phyloP scores from a whole-genome alignment of 495 filamentous ascomycete genomes.

The Symbiotaphrina buchneri region DNA sequence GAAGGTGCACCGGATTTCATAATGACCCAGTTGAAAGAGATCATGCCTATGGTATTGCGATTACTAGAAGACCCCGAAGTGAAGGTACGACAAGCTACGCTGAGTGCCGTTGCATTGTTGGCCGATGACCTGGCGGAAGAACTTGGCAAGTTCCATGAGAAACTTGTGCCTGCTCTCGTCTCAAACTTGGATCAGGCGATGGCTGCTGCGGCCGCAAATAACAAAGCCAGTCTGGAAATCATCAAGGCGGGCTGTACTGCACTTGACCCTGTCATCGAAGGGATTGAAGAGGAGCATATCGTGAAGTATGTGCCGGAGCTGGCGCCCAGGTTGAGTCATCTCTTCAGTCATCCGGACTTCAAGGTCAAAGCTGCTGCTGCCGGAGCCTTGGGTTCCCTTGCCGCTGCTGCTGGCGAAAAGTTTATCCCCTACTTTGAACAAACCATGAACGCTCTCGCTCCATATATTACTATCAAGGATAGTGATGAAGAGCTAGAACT shows the following conservation, averaged over 20 bases:
- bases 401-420: constrained; percentile 52
- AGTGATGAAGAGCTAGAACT: constrained; percentile 77
- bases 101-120: constrained; percentile 68
- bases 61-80: constrained; percentile 64
- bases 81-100: constrained; percentile 64
- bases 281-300: constrained; percentile 66
- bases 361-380: constrained; percentile 79
- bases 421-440: constrained; percentile 81
- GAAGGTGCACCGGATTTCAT: constrained; percentile 96
- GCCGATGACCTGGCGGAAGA: constrained; percentile 87
- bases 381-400: constrained; percentile 75
- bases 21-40: constrained; percentile 62
- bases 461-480: constrained; percentile 70
- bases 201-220: constrained; percentile 15
- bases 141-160: constrained; percentile 58
- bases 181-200: constrained; percentile 70
- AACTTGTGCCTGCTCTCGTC: constrained; percentile 61
- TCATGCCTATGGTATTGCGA: constrained; percentile 69
- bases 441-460: constrained; percentile 66
- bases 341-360: constrained; percentile 63
- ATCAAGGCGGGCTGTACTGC: constrained; percentile 78
- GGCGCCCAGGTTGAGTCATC: constrained; percentile 56
- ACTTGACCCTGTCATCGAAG: constrained; percentile 76
- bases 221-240: constrained; percentile 46
- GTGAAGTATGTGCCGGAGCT: constrained; percentile 60